phyloP scores from a whole-genome alignment of 2,329 filamentous ascomycete genomes.

The Cryphonectria nitschkei region DNA sequence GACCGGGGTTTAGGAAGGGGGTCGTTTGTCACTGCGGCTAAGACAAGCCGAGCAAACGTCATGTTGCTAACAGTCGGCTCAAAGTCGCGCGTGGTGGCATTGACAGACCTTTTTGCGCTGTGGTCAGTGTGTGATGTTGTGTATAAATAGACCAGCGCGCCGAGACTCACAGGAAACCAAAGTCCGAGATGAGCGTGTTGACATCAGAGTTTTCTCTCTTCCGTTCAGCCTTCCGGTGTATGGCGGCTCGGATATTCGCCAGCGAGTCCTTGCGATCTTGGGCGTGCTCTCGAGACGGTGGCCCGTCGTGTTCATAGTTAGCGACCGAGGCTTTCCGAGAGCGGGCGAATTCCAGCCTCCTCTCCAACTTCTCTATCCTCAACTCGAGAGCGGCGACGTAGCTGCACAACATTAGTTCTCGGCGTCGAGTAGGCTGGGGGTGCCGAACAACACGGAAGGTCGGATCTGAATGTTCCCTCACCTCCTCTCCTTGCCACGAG shows the following conservation, averaged over 20 bases:
- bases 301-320: slow-evolving; percentile 62
- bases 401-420: slow-evolving; percentile 44
- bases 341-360: slow-evolving; percentile 70
- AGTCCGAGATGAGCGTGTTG: slow-evolving; percentile 89
- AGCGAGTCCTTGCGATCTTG: slow-evolving; percentile 67
- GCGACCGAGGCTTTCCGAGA: slow-evolving; percentile 72
- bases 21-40: slow-evolving; percentile 80
- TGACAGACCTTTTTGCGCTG: slow-evolving; percentile 73
- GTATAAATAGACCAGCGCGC: not conserved
- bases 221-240: slow-evolving; percentile 66
- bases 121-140: slow-evolving; percentile 17
- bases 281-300: slow-evolving; percentile 38
- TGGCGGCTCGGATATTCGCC: slow-evolving; percentile 63
- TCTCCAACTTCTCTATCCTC: slow-evolving; percentile 85
- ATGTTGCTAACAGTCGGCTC: slow-evolving; percentile 86
- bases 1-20: slow-evolving; percentile 66
- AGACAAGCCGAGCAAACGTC: slow-evolving; percentile 86
- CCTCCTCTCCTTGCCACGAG: slow-evolving; percentile 92
- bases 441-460: slow-evolving; percentile 10
- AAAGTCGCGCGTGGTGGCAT: slow-evolving; percentile 92
- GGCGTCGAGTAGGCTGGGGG: not conserved
- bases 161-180: slow-evolving; percentile 77
- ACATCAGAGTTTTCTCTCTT: slow-evolving; percentile 81
- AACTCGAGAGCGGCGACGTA: slow-evolving; percentile 96
- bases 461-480: slow-evolving; percentile 37